Base-by-base conservation (phyloP, 2,329 filamentous ascomycete genomes). In the Colletotrichum gloeosporioides region DNA sequence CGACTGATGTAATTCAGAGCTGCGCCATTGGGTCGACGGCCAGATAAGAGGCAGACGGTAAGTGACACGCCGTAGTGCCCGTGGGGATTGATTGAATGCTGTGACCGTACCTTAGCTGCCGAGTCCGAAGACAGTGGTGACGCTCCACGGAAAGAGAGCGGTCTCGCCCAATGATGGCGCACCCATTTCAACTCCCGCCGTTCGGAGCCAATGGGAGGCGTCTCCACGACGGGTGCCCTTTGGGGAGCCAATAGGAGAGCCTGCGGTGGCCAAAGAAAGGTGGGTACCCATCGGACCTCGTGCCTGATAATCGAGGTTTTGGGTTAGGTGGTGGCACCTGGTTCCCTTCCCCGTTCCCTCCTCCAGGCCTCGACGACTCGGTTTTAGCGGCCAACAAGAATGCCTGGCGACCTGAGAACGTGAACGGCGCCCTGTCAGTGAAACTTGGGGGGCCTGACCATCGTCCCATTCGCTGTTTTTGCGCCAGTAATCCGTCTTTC, bases 91-190 rank as follows among this genome's bases (percentile, higher is more conserved):
- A n/a, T 49, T 49, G 39, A 49, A n/a, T 49, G 39, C 18, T 49
- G 9, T 49, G 39, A 1, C 39, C 39, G 39, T 49, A 10, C 9
- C 3, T 49, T n/a, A 34, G 27, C 61, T 36, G 32, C n/a, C 61
- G 44, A 71, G 27, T 61, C 25, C 39, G 18, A 67, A 62, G 34
- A 31, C 53, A n/a, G 32, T 15, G 31, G 39, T 53, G 44, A 53
- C n/a, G 32, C 55, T n/a, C 49, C 39, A 29, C 44, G 49, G 18
- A 55, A n/a, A 31, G 18, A 32, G 13, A 25, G 32, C 22, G 18
- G 71, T 22, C 39, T 68, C 16, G 31, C 36, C 75, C 75, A 77
- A 77, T 77, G 66, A 75, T 55, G 71, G 63, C 36, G 71, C 62
- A 16, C 22, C 10, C 57, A 75, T 71, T 75, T 71, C 36, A 61